Percentiles rank a stretch among this genome's conserved stretches.
These are phyloP conservation scores for Wickerhamiella sergipiensis DNA, from an alignment of 805 yeast genomes.

Conservation along the genomic window DNA sequence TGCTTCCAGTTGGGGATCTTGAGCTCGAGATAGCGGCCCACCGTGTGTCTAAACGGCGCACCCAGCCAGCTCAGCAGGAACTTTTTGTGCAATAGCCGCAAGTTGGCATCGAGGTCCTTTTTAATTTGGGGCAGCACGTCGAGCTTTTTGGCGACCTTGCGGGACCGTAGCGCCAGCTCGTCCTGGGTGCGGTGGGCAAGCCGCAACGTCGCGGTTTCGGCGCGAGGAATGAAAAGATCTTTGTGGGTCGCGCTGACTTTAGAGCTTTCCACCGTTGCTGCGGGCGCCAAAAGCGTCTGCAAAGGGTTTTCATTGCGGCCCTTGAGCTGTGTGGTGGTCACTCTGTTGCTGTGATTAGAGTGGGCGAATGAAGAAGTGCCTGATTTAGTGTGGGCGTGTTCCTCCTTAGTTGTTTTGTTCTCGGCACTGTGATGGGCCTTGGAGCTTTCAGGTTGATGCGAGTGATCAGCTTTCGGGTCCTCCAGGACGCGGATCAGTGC, in stretches of 20 bases:
- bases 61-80: conserved; percentile 21
- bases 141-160: not conserved
- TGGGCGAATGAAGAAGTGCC: too few relatives aligned
- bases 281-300: not conserved
- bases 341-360: not conserved
- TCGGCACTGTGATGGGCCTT: too few relatives aligned
- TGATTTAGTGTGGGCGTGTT: too few relatives aligned
- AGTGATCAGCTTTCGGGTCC: not conserved
- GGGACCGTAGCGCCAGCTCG: not conserved
- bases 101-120: not conserved
- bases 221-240: not conserved
- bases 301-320: not conserved
- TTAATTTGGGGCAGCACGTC: not conserved
- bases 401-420: too few relatives aligned
- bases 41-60: conserved; percentile 23
- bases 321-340: not conserved
- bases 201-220: not conserved
- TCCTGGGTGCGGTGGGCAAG: not conserved
- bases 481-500: not conserved
- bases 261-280: too few relatives aligned
- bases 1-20: conserved; percentile 21
- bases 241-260: not conserved
- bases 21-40: conserved; percentile 17
- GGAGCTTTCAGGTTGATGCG: too few relatives aligned
- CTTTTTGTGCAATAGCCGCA: not conserved